Evolutionary conservation across 2,329 filamentous ascomycete genomes (phyloP).

Genomic region (Diaporthe sp.): DNA sequence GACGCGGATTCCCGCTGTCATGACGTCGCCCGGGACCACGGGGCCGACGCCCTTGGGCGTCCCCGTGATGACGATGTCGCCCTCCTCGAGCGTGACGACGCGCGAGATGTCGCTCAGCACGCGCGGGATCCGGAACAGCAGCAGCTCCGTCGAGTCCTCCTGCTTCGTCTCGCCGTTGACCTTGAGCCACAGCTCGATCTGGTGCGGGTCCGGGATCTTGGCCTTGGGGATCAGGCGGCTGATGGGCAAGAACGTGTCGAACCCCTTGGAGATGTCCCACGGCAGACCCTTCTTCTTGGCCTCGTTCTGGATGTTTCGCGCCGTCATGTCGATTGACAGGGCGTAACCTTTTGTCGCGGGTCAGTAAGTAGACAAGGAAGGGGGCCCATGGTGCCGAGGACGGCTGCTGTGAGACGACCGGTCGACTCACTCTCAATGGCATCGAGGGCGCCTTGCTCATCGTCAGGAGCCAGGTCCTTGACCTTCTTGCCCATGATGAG

Average conservation of each 20-base stretch:
- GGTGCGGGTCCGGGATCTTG: slow-evolving; percentile 86
- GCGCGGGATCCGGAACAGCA: slow-evolving; percentile 91
- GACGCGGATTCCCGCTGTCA: slow-evolving; percentile 85
- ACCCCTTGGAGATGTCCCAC: slow-evolving; percentile 97
- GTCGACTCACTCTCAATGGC: slow-evolving; percentile 76
- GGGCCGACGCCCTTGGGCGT: slow-evolving; percentile 95
- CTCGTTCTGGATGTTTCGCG: slow-evolving; percentile 93
- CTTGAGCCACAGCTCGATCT: slow-evolving; percentile 85
- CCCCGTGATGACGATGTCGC: slow-evolving; percentile 94
- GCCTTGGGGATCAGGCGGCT: slow-evolving; percentile 83
- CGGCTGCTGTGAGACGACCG: background rate
- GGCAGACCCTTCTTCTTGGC: slow-evolving; percentile 97
- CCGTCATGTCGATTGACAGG: slow-evolving; percentile 96
- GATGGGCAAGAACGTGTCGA: slow-evolving; percentile 96
- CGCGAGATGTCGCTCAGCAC: slow-evolving; percentile 91
- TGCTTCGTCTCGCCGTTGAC: slow-evolving; percentile 86
- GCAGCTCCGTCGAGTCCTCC: slow-evolving; percentile 88
- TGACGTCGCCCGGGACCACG: slow-evolving; percentile 86
- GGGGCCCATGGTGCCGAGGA: background rate
- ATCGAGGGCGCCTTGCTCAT: slow-evolving; percentile 80
- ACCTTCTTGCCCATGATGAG: slow-evolving; percentile 87
- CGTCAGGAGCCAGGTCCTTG: slow-evolving; percentile 78
- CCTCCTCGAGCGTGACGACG: slow-evolving; percentile 93
- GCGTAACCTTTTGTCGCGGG: slow-evolving; percentile 73
- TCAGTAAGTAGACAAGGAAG: background rate